Conservation (phyloP, 208 protist genomes). For the Leishmania tarentolae region DNA sequence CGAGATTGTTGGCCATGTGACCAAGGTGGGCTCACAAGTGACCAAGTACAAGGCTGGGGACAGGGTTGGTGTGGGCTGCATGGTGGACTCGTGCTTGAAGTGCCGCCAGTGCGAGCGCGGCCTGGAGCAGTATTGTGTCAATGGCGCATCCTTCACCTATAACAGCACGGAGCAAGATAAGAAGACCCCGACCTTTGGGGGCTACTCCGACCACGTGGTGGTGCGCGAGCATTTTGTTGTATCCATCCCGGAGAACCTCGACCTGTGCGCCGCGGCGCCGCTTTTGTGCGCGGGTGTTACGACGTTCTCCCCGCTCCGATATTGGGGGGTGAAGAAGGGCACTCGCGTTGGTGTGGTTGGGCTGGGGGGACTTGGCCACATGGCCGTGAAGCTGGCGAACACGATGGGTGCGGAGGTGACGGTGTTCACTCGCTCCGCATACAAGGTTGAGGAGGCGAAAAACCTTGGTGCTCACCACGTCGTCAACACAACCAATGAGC, state of each 20-base stretch:
- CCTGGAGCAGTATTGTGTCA: slow-evolving; percentile 76
- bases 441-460: slow-evolving; percentile 66
- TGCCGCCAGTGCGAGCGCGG: slow-evolving; percentile 70
- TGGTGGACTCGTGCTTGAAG: slow-evolving; percentile 82
- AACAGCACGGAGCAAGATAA: slow-evolving; percentile 44
- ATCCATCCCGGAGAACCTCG: slow-evolving; percentile 65
- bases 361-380: slow-evolving; percentile 90
- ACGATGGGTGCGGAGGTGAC: slow-evolving; percentile 88
- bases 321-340: slow-evolving; percentile 67
- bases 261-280: slow-evolving; percentile 65
- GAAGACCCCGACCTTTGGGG: slow-evolving; percentile 47
- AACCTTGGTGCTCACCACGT: slow-evolving; percentile 71
- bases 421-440: slow-evolving; percentile 71
- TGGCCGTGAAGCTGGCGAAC: slow-evolving; percentile 85
- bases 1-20: slow-evolving; percentile 85
- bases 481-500: slow-evolving; percentile 57
- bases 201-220: slow-evolving; percentile 76
- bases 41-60: slow-evolving; percentile 85
- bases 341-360: slow-evolving; percentile 77
- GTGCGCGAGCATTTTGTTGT: slow-evolving; percentile 71
- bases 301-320: slow-evolving; percentile 77
- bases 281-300: slow-evolving; percentile 92
- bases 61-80: slow-evolving; percentile 85
- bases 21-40: slow-evolving; percentile 58
- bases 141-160: slow-evolving; percentile 61